These are phyloP conservation scores for Marchantia polymorpha DNA, from an alignment of 225 moss, liverwort and hornwort species.

Conservation along the genomic window DNA sequence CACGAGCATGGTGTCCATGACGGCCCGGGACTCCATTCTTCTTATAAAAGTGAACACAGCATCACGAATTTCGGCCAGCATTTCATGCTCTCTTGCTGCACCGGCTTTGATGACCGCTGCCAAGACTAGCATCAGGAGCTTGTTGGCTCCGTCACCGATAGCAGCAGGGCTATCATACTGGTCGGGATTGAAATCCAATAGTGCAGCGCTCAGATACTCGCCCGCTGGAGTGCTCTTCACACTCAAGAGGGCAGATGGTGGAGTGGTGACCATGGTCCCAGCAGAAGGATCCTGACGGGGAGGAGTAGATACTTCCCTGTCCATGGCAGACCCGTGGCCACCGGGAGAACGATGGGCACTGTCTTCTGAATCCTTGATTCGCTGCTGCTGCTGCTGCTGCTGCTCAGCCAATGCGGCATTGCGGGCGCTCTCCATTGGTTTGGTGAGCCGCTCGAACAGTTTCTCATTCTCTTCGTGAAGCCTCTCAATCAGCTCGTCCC, in stretches of 20 bases:
- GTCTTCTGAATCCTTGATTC: constrained; percentile 16
- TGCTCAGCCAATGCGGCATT: constrained; percentile 11
- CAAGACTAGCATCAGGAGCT: constrained; percentile 94
- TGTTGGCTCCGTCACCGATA: constrained; percentile 92
- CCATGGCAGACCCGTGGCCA: background rate
- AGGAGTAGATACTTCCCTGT: constrained; percentile 10
- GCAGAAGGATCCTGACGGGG: constrained; percentile 35
- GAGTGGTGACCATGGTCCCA: constrained; percentile 59
- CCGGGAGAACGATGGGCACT: constrained; percentile 20
- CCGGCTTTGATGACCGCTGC: constrained; percentile 99
- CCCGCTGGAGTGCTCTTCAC: constrained; percentile 90
- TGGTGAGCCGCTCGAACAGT: constrained; percentile 92
- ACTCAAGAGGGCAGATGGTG: constrained; percentile 62
- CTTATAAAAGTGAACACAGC: constrained; percentile 90
- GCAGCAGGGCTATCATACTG: constrained; percentile 88
- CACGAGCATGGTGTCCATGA: constrained; percentile 98
- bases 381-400: background rate
- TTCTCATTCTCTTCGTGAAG: constrained; percentile 99
- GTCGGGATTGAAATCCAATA: constrained; percentile 89
- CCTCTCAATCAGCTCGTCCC: constrained; percentile 91
- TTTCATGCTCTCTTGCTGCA: constrained; percentile 97
- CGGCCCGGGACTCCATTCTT: constrained; percentile 71
- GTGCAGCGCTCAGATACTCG: constrained; percentile 91
- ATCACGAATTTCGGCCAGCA: constrained; percentile 98
- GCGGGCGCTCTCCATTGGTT: constrained; percentile 51